phyloP scores from a whole-genome alignment of 805 yeast species.

The Candida ulmi region DNA sequence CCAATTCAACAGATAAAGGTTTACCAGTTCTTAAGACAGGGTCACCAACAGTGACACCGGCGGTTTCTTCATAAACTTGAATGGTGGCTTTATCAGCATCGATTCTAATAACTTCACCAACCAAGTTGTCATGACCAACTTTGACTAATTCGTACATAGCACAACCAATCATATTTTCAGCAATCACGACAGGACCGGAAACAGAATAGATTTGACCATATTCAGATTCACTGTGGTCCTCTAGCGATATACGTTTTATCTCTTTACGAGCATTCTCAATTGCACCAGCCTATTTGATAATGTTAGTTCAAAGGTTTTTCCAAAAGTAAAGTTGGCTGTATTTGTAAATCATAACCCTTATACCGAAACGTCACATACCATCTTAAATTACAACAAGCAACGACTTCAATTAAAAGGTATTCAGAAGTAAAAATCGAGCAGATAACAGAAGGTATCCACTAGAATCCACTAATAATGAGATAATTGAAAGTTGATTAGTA shows the following conservation, averaged over 20 bases:
- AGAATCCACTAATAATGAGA: not conserved
- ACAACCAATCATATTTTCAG: constrained; percentile 99
- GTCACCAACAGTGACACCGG: constrained; percentile 98
- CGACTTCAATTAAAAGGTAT: not conserved
- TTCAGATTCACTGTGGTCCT: constrained; percentile 65
- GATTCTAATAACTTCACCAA: constrained; percentile 97
- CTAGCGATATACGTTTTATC: constrained; percentile 77
- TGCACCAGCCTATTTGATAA: constrained; percentile 72
- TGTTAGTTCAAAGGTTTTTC: no score
- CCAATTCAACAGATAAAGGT: constrained; percentile 97
- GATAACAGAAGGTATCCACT: not conserved
- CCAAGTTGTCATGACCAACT: constrained; percentile 95
- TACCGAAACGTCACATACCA: not conserved
- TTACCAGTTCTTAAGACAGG: constrained; percentile 98
- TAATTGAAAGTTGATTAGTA: not conserved
- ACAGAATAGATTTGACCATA: constrained; percentile 91
- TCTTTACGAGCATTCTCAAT: constrained; percentile 95
- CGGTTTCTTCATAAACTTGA: constrained; percentile 98
- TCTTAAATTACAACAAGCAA: not conserved
- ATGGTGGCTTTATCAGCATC: constrained; percentile 96
- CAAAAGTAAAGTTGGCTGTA: not conserved
- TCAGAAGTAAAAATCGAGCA: not conserved
- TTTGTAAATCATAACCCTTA: not conserved
- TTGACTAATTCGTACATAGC: constrained; percentile 99
- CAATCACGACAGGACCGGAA: constrained; percentile 96